These are phyloP conservation scores for Phialocephala subalpina DNA, from an alignment of 2,329 filamentous ascomycete genomes.

Conservation along the genomic window DNA sequence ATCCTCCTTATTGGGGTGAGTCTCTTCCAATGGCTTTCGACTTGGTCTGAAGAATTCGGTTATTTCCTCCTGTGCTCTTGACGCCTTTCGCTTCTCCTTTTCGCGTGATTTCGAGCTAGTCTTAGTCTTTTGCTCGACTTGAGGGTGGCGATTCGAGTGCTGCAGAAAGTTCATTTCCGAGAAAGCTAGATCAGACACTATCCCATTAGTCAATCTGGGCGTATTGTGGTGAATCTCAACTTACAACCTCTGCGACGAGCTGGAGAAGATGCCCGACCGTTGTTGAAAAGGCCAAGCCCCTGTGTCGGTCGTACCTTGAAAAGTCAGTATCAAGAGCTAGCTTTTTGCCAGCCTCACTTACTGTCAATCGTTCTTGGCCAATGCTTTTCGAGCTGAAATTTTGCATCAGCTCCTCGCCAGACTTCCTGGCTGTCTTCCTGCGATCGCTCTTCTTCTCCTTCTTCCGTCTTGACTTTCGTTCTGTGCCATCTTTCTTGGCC, in stretches of 20 bases:
- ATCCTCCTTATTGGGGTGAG: conserved; percentile 15
- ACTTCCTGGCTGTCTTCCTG: conserved; percentile 35
- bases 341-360: conserved; percentile 41
- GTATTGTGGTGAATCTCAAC: conserved; percentile 28
- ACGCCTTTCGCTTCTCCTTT: conserved; percentile 35
- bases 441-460: conserved; percentile 30
- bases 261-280: conserved; percentile 49
- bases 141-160: conserved; percentile 34
- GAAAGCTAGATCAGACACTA: conserved; percentile 62
- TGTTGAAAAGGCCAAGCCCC: conserved; percentile 54
- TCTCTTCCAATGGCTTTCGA: conserved; percentile 28
- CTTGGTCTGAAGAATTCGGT: conserved; percentile 40
- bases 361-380: conserved; percentile 59
- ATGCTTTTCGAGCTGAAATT: conserved; percentile 65
- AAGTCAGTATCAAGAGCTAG: neutral
- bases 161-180: conserved; percentile 58
- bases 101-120: conserved; percentile 39
- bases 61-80: conserved; percentile 38
- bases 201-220: neutral
- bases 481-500: conserved; percentile 33
- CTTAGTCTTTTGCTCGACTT: conserved; percentile 37
- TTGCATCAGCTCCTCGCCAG: conserved; percentile 56
- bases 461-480: conserved; percentile 32
- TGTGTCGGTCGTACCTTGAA: conserved; percentile 48
- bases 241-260: conserved; percentile 48